A percentile compares a stretch with the other conserved stretches of the same genome.
Conservation (phyloP, 306 rosid species). For the Quercus rubra region DNA sequence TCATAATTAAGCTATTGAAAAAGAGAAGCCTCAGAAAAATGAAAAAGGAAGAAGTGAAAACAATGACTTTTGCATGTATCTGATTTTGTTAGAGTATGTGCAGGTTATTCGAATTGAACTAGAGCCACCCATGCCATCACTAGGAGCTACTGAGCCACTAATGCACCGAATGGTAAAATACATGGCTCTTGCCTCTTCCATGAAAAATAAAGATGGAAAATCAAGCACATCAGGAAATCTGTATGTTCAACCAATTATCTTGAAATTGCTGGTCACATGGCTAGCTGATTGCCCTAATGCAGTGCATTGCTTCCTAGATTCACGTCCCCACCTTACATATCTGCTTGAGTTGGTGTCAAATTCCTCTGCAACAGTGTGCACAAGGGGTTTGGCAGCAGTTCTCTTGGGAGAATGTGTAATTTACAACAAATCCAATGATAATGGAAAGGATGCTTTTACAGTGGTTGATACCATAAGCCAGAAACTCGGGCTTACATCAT, state of each 20-base stretch:
- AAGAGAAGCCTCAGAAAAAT: not conserved
- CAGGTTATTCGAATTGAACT: constrained; percentile 82
- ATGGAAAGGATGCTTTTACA: constrained; percentile 68
- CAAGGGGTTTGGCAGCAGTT: constrained; percentile 79
- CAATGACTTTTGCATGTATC: not conserved
- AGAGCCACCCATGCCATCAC: constrained; percentile 69
- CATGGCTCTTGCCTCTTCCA: constrained; percentile 79
- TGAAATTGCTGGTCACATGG: constrained; percentile 84
- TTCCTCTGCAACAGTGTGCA: constrained; percentile 63
- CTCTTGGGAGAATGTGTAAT: constrained; percentile 92
- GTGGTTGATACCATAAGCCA: constrained; percentile 79
- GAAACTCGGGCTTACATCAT: constrained; percentile 82
- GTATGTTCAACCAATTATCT: constrained; percentile 61
- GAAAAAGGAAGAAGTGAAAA: not conserved
- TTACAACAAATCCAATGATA: constrained; percentile 68
- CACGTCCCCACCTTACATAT: constrained; percentile 85
- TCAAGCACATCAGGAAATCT: constrained; percentile 45
- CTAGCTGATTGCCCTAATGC: constrained; percentile 81
- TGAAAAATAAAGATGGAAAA: constrained; percentile 71
- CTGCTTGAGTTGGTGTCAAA: constrained; percentile 79
- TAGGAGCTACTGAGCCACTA: constrained; percentile 82
- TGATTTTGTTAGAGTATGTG: constrained; percentile 19
- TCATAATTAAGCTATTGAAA: not conserved
- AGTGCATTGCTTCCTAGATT: constrained; percentile 83
- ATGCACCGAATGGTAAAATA: constrained; percentile 85